Base-by-base conservation (phyloP, 2,329 filamentous ascomycete species). In the Fusarium algeriense region DNA sequence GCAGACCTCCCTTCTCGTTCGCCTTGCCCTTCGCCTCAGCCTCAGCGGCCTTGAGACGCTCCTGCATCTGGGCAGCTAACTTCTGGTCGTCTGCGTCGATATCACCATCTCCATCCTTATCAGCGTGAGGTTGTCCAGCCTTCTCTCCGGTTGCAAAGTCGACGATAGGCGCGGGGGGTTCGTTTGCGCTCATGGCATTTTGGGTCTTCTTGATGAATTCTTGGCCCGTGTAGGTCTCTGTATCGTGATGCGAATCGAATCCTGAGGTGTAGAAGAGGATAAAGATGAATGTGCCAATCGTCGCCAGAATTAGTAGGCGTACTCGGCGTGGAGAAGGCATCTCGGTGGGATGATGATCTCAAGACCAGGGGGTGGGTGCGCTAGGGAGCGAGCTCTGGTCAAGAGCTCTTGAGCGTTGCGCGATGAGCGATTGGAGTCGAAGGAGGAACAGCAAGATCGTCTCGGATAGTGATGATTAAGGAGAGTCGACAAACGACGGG, bases 261-360 rank as follows among this genome's bases (percentile, higher is more conserved):
- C 86, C 86, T n/a, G 87, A 87, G 23, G 91, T 91, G 79, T 93
- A 91, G 84, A 95, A 94, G 73, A 97, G 84, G 59, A 92, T 83
- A 48, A 91, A 85, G 73, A 95, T 82, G 65, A 95, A 81, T 64
- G 88, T 84, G 71, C 90, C 85, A 73, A 94, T 74, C 60, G 90
- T 85, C 61, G 91, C 84, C 76, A 95, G 84, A 70, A 89, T 83
- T 60, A 94, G 83, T 74, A 92, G 83, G 78, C 91, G 90, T 75
- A 93, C 78, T 75, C 93, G 90, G 71, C 93, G 90, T 75, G 87
- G 85, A 23, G 91, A 92, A 76, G 90, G 88, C 92, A 94, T 94
- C 54, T 64, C 77, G 68, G 55, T 54, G 69, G 63, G 53, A 58
- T 69, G 64, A 58, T 69, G 59, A 60, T 66, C 45, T 53, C 46